A percentile compares a stretch with the other conserved stretches of the same genome.
Conservation (phyloP, 2,329 filamentous ascomycete genomes). For the Pseudogymnoascus pannorum region DNA sequence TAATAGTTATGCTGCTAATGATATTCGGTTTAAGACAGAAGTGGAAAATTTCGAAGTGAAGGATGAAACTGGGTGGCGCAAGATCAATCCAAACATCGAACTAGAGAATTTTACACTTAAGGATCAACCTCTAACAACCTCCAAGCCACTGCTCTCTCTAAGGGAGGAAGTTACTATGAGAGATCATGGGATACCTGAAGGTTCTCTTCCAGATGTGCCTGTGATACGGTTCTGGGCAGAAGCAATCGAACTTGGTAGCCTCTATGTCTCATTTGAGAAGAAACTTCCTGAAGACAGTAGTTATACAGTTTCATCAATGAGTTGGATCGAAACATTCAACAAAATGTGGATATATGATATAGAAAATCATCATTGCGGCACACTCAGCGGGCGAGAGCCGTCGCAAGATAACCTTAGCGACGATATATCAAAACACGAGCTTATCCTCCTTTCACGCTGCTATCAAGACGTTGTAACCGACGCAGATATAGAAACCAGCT, state of each 20-base stretch:
- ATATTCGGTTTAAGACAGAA: not conserved
- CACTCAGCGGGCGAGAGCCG: not conserved
- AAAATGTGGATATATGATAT: not conserved
- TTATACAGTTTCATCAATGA: not conserved
- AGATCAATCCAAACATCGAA: not conserved
- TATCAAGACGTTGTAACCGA: not conserved
- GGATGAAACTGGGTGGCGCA: not conserved
- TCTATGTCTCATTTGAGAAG: not conserved
- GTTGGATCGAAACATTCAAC: not conserved
- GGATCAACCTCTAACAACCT: not conserved
- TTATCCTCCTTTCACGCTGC: not conserved
- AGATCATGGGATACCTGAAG: not conserved
- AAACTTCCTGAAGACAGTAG: not conserved
- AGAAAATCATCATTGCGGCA: not conserved
- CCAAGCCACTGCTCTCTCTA: not conserved
- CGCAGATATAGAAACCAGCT: not conserved
- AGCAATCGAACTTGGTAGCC: not conserved
- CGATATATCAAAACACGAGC: not conserved
- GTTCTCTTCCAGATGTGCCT: not conserved
- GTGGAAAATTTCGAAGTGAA: not conserved
- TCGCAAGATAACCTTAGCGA: not conserved
- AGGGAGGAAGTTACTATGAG: not conserved
- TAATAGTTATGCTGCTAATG: not conserved
- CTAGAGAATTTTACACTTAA: not conserved
- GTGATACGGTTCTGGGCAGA: not conserved